Evolutionary conservation across 2,329 filamentous ascomycete genomes (phyloP), one percentile per base, ranked within the genome.

Genomic region (Fusarium sp.): DNA sequence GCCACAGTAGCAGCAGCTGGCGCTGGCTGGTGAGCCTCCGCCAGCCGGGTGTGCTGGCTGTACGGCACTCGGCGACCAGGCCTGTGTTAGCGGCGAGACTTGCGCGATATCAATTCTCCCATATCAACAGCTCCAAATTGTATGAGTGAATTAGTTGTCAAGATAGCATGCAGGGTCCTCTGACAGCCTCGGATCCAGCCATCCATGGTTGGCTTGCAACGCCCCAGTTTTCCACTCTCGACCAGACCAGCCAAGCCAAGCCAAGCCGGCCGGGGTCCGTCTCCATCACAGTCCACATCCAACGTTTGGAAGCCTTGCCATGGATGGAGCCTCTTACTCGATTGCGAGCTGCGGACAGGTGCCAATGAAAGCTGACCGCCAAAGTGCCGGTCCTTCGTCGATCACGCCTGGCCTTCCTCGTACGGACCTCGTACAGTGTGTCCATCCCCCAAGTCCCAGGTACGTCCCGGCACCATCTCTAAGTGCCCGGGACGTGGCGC

Each of bases 101-200:
- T 64, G 31, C 49, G 63, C 59, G 25, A 38, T 59, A 61, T 36
- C 58, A 69, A 44, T 46, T 63, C 58, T 56, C 27, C 36, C 33
- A 44, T 50, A 54, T 49, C 31, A 40, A 42, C 53, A 49, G 40
- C 50, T 71, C 36, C 14, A 49, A 33, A 67, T 70, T 73, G 71
- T 75, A 75, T 75, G 73, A 75, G 73, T 75, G 73, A 75, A 75
- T 75, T 75, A 68, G 54, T 68, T 72, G 62, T 63, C 61, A 44
- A 44, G 61, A 57, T 62, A 55, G 56, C 55, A 72, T 71, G 67
- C 69, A 74, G 69, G 72, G 72, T 74, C 72, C 55, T 73, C 65
- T 69, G 61, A 58, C 63, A 67, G 60, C 62, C 67, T 72, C 58
- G 60, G 67, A 65, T 51, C 61, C 67, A 61, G 58, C 60, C 61